phyloP scores from a whole-genome alignment of 1,284 basidiomycete genomes.

The Austroboletus novae-zelandiae region DNA sequence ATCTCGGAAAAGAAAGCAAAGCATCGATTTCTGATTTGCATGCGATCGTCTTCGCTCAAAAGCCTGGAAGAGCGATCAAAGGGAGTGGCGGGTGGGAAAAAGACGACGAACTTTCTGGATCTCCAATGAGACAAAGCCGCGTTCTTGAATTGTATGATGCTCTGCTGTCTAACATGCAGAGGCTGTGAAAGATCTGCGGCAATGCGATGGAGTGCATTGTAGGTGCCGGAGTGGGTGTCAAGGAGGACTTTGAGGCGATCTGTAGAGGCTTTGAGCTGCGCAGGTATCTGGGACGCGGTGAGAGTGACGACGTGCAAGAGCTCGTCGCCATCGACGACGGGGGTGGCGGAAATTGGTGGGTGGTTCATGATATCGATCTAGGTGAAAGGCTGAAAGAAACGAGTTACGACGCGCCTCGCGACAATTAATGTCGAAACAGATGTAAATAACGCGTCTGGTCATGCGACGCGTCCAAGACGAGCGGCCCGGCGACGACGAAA shows the following conservation, averaged over 20 bases:
- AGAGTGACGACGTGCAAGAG: constrained; percentile 61
- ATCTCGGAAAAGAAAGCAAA: constrained; percentile 65
- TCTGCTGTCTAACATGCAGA: constrained; percentile 65
- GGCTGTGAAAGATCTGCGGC: constrained; percentile 57
- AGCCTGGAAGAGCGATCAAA: constrained; percentile 43
- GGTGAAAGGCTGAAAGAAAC: background rate
- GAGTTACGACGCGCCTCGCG: background rate
- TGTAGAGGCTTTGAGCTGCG: constrained; percentile 54
- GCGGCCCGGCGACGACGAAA: too few species aligned
- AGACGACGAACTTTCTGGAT: constrained; percentile 57
- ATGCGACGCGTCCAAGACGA: constrained; percentile 10
- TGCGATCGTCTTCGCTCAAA: constrained; percentile 61
- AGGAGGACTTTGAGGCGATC: constrained; percentile 64
- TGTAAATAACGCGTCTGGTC: constrained; percentile 32
- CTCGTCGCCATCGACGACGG: constrained; percentile 50
- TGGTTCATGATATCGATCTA: constrained; percentile 21
- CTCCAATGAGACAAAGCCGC: constrained; percentile 64
- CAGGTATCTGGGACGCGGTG: constrained; percentile 70
- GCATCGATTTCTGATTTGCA: constrained; percentile 56
- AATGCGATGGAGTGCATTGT: constrained; percentile 69
- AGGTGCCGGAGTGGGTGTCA: constrained; percentile 59
- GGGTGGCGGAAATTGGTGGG: constrained; percentile 28
- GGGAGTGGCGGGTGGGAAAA: constrained; percentile 5
- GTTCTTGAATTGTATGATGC: constrained; percentile 84
- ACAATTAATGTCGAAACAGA: constrained; percentile 21